Evolutionary conservation across 805 yeast genomes (phyloP).

Genomic region (Hanseniaspora pseudoguilliermondii): DNA sequence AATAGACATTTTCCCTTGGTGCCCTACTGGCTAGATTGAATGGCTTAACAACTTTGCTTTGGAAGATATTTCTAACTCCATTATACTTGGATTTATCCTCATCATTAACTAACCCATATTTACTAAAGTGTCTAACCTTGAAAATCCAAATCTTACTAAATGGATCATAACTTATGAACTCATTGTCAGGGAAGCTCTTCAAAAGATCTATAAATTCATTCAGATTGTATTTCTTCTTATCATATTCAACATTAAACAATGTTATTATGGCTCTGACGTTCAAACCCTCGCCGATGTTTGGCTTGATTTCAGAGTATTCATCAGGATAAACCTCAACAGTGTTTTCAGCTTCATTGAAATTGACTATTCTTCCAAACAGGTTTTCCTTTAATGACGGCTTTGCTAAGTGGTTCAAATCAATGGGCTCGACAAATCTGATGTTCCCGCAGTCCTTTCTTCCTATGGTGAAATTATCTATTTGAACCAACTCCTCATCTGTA

Average conservation of each 20-base stretch:
- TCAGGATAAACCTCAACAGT: constrained; percentile 54
- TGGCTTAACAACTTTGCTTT: constrained; percentile 1
- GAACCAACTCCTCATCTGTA: constrained; percentile 36
- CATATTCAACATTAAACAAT: constrained; percentile 48
- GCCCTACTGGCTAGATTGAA: neutral
- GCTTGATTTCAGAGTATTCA: constrained; percentile 31
- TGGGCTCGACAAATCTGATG: constrained; percentile 51
- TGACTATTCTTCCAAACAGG: constrained; percentile 32
- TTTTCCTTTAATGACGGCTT: constrained; percentile 25
- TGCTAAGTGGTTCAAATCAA: constrained; percentile 49
- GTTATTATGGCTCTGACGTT: constrained; percentile 69
- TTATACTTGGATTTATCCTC: constrained; percentile 9
- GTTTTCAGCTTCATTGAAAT: constrained; percentile 33
- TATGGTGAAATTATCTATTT: constrained; percentile 49
- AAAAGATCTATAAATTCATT: constrained; percentile 39
- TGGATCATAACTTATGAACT: constrained; percentile 68
- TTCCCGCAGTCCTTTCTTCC: constrained; percentile 62
- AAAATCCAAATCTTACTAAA: constrained; percentile 65
- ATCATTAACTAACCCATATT: constrained; percentile 77
- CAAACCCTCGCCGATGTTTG: constrained; percentile 53
- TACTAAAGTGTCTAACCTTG: constrained; percentile 79
- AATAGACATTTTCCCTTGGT: neutral
- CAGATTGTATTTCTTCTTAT: constrained; percentile 19
- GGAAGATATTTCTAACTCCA: constrained; percentile 5
- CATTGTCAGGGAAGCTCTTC: constrained; percentile 52